These are phyloP conservation scores for Melanopsichium pennsylvanicum DNA, from an alignment of 1,284 basidiomycete species.

Conservation along the genomic window DNA sequence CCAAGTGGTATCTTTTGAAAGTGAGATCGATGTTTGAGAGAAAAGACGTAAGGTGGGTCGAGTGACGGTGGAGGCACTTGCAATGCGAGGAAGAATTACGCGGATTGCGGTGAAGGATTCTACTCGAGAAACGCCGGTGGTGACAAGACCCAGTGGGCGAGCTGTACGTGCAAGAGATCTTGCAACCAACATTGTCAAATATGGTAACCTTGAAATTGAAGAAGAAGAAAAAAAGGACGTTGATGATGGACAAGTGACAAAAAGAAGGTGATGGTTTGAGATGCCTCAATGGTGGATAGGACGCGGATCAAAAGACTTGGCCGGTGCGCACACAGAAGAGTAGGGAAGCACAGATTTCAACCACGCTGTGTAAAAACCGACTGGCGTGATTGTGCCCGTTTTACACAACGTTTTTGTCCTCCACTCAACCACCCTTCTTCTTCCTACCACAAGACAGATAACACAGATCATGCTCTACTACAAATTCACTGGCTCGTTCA, in stretches of 20 bases:
- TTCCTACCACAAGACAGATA: no score
- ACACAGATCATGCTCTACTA: no score
- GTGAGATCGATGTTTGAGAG: neutral
- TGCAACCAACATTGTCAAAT: neutral
- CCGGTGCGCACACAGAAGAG: no score
- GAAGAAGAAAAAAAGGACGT: neutral
- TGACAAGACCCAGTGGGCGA: neutral
- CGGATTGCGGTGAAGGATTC: neutral
- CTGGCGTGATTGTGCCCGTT: constrained; percentile 3
- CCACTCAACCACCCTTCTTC: no score
- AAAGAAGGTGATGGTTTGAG: neutral
- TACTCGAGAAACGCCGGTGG: neutral
- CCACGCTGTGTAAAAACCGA: neutral
- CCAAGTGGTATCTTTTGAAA: constrained; percentile 50
- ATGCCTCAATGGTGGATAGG: no score
- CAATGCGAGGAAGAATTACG: neutral
- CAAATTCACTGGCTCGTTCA: no score
- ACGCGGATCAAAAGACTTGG: no score
- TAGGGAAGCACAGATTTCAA: no score
- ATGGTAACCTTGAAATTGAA: neutral
- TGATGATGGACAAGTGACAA: neutral
- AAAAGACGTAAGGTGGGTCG: neutral
- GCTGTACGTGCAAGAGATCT: neutral
- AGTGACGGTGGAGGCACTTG: neutral
- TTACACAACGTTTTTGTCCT: neutral